Evolutionary conservation across 2,329 filamentous ascomycete species (phyloP), one percentile per base, ranked within the genome.

Genomic region (Trichoderma lentiforme): DNA sequence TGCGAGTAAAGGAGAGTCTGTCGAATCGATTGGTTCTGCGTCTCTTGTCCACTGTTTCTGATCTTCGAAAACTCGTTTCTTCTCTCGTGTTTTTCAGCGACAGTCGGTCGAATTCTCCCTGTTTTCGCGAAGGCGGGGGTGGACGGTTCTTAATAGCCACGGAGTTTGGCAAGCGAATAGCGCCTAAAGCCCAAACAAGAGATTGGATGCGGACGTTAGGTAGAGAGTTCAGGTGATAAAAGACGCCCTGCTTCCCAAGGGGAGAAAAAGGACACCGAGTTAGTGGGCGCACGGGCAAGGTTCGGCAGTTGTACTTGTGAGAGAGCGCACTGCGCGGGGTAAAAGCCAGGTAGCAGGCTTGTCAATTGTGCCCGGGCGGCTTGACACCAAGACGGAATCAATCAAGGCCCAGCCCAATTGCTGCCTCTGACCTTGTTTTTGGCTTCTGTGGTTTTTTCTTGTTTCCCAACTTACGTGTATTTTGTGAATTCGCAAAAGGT

Each of bases 101-200:
- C 1, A n/a, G n/a, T 0, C n/a, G 28, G 28, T 60, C 56, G 56
- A 21, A 12, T 32, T 21, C 28, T 30, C 43, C 9, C 11, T 56
- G 14, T n/a, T 56, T 36, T 66, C 32, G 47, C 63, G 53, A 66
- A 66, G 62, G 62, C 62, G 39, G 62, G 39, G 62, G 62, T 51
- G 62, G 21, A 24, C 28, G 62, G 14, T 24, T 51, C 39, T 30
- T 64, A 30, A 30, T 51, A 24, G 18, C 62, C 62, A 30, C 62
- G 24, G 30, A 24, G 15, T 30, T 64, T 64, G 26, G 28, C 26
- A 64, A 47, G 24, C 36, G 26, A 64, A 64, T 28, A 26, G 60
- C 60, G 60, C 56, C 28, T 30, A 30, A 32, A 32, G 26, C 56
- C 43, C 18, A 51, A 21, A 21, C 43, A 11, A 51, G 43, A 21